phyloP scores from a whole-genome alignment of 208 protist genomes.

The Crithidia brevicula region DNA sequence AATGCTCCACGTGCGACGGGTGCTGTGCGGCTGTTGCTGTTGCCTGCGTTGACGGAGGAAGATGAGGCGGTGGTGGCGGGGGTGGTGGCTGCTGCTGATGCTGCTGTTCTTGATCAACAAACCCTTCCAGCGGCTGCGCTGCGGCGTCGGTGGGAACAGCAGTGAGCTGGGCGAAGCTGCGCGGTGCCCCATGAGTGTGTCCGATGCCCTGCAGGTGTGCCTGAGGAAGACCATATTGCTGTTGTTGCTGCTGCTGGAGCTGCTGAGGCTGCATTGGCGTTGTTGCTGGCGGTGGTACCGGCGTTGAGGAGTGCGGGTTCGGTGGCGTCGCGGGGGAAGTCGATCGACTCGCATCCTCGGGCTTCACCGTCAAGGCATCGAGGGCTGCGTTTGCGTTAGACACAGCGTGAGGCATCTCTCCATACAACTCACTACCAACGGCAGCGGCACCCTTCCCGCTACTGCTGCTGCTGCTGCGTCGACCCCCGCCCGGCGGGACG shows the following conservation, averaged over 20 bases:
- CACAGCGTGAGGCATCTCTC: too few species aligned
- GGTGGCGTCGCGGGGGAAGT: not conserved
- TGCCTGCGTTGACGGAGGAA: not conserved
- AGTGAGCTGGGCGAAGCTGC: constrained; percentile 1
- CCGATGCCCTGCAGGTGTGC: not conserved
- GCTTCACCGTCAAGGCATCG: too few species aligned
- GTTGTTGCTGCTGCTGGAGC: not conserved
- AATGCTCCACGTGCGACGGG: too few species aligned
- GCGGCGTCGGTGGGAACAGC: not conserved
- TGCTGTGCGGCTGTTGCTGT: not conserved
- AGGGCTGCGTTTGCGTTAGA: too few species aligned
- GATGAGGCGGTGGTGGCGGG: not conserved
- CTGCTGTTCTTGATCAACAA: not conserved
- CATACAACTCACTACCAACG: too few species aligned
- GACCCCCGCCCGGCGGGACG: too few species aligned
- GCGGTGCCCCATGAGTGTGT: not conserved
- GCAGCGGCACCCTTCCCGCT: too few species aligned
- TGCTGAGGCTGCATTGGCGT: not conserved
- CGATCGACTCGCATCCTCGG: not conserved
- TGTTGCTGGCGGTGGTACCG: not conserved
- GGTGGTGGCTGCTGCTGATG: not conserved
- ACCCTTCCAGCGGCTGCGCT: not conserved
- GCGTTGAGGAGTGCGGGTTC: constrained; percentile 1
- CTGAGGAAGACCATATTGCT: not conserved
- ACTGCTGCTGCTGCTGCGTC: not conserved